Conservation (phyloP, 2,329 filamentous ascomycete species). For the Dryadomyces sulphureus region DNA sequence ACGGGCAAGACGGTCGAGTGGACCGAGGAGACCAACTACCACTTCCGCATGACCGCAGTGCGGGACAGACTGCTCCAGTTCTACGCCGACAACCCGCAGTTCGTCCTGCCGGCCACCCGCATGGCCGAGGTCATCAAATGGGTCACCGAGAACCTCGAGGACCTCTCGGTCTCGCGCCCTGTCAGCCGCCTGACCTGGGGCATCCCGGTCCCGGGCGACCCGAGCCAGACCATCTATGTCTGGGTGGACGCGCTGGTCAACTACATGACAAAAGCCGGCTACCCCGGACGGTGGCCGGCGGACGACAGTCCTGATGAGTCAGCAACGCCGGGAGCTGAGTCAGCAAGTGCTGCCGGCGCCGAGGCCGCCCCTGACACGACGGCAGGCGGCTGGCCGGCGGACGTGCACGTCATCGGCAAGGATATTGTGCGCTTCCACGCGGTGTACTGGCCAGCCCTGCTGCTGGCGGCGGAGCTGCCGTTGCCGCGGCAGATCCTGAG, state of each 20-base stretch:
- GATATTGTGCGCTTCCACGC: conserved; percentile 95
- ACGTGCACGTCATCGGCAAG: conserved; percentile 88
- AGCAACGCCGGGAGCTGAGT: neutral
- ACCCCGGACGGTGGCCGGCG: conserved; percentile 53
- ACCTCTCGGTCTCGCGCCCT: conserved; percentile 75
- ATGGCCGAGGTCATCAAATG: conserved; percentile 68
- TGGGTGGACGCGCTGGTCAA: conserved; percentile 96
- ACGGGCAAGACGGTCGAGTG: conserved; percentile 90
- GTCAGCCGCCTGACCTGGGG: conserved; percentile 70
- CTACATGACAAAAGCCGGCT: conserved; percentile 79
- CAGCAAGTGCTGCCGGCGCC: neutral
- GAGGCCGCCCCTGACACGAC: neutral
- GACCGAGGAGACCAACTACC: conserved; percentile 86
- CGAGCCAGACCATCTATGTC: conserved; percentile 85
- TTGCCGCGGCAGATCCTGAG: conserved; percentile 68
- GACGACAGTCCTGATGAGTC: conserved; percentile 14
- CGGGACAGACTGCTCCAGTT: conserved; percentile 64
- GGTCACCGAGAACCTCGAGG: conserved; percentile 64
- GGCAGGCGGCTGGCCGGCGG: conserved; percentile 66
- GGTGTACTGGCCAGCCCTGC: conserved; percentile 94
- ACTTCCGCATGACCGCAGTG: conserved; percentile 79
- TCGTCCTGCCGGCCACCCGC: conserved; percentile 56
- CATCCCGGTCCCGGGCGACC: conserved; percentile 72
- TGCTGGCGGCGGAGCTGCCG: conserved; percentile 74
- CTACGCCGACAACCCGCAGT: conserved; percentile 62